phyloP scores from a whole-genome alignment of 306 rosid species.

The Elaeagnus macrophylla region DNA sequence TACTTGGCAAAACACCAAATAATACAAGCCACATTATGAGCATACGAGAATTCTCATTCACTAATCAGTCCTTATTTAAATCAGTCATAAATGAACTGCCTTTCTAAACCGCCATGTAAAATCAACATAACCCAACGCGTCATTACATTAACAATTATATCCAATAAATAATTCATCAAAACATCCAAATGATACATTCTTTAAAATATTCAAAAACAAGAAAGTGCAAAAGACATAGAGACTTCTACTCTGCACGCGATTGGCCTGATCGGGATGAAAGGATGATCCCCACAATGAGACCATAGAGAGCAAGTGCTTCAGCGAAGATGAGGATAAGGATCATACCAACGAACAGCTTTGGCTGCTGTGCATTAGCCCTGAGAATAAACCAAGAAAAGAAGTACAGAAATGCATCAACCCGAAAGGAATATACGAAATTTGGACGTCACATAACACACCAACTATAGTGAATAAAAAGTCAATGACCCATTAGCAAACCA shows the following conservation, averaged over 20 bases:
- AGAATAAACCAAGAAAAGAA: conserved; percentile 14
- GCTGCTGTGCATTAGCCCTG: conserved; percentile 89
- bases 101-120: conserved; percentile 1
- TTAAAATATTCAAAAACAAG: conserved; percentile 4
- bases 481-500: background rate
- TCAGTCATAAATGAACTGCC: background rate
- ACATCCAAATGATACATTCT: background rate
- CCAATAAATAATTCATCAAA: conserved; percentile 8
- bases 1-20: background rate
- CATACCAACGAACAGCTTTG: conserved; percentile 81
- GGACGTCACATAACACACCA: background rate
- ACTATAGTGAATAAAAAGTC: background rate
- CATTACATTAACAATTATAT: background rate
- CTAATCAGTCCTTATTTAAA: conserved; percentile 9
- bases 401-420: too few species aligned
- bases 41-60: conserved; percentile 1
- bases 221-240: background rate
- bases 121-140: conserved; percentile 4
- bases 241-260: conserved; percentile 52
- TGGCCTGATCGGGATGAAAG: conserved; percentile 79
- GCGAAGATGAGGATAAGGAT: conserved; percentile 71
- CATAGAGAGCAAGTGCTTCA: conserved; percentile 72
- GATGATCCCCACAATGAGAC: conserved; percentile 79
- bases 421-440: background rate
- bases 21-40: background rate